Conservation (phyloP, 1,284 basidiomycete genomes). For the Fistulina hepatica region DNA sequence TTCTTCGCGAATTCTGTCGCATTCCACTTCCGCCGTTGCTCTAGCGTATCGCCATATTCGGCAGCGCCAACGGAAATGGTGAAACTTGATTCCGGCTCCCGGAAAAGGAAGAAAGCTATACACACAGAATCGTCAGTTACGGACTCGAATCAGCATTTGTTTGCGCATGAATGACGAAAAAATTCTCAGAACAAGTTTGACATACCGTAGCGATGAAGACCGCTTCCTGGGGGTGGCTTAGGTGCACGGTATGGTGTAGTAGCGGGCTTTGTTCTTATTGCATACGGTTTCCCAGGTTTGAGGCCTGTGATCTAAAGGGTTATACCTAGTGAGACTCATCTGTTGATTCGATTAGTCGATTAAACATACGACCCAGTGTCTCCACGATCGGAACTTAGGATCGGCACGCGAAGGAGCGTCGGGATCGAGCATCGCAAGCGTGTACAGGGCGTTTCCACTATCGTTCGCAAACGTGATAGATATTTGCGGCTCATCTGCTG, state of each 20-base stretch:
- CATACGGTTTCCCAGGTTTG: slow-evolving; percentile 28
- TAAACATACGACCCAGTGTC: slow-evolving; percentile 54
- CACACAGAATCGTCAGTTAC: slow-evolving; percentile 2
- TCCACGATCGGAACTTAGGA: slow-evolving; percentile 45
- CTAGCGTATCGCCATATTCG: slow-evolving; percentile 35
- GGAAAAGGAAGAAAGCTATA: slow-evolving; percentile 49
- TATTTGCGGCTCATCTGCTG: slow-evolving; percentile 41
- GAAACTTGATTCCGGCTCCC: slow-evolving; percentile 39
- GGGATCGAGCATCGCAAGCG: slow-evolving; percentile 57
- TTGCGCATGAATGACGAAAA: neutral
- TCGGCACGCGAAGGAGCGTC: slow-evolving; percentile 50
- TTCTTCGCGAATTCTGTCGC: slow-evolving; percentile 39
- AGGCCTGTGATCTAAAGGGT: slow-evolving; percentile 43
- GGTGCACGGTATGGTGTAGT: slow-evolving; percentile 50
- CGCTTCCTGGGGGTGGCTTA: slow-evolving; percentile 43
- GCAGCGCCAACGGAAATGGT: slow-evolving; percentile 33
- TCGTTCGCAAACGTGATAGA: no score
- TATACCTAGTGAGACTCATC: neutral
- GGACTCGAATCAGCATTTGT: slow-evolving; percentile 1
- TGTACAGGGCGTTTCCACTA: slow-evolving; percentile 41
- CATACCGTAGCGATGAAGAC: slow-evolving; percentile 49
- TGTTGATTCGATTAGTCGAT: neutral
- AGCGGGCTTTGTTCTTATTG: slow-evolving; percentile 35
- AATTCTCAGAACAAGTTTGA: slow-evolving; percentile 3
- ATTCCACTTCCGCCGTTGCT: slow-evolving; percentile 44